Conservation (phyloP, 768 basidiomycete species). For the Termitomyces sp. region DNA sequence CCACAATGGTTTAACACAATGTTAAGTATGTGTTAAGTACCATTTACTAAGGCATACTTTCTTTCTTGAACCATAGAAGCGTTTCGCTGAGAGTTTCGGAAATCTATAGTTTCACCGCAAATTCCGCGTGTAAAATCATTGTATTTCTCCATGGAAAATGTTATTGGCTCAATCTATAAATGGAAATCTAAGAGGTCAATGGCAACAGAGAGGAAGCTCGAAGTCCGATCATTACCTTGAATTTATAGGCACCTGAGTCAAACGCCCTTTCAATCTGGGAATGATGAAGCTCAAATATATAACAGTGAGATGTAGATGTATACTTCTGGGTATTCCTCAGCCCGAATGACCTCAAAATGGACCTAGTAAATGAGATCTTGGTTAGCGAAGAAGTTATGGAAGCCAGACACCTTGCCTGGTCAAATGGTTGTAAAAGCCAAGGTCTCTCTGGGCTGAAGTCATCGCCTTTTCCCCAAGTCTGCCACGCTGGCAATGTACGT, state of each 20-base stretch:
- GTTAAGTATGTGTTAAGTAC: no score
- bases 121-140: constrained; percentile 37
- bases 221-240: constrained; percentile 34
- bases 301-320: background rate
- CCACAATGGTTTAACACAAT: background rate
- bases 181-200: constrained; percentile 35
- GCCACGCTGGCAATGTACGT: constrained; percentile 61
- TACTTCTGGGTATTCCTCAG: constrained; percentile 48
- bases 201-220: background rate
- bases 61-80: constrained; percentile 36
- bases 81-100: constrained; percentile 35
- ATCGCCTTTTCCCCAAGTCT: constrained; percentile 53
- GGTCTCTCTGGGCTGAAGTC: constrained; percentile 45
- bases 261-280: constrained; percentile 46
- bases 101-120: constrained; percentile 35
- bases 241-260: constrained; percentile 48
- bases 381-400: no score
- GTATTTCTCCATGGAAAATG: constrained; percentile 54
- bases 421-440: constrained; percentile 44
- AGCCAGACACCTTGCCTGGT: no score
- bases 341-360: constrained; percentile 45
- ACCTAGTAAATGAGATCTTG: constrained; percentile 32
- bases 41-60: constrained; percentile 25
- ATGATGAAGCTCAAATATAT: background rate
- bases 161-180: constrained; percentile 42